Evolutionary conservation across 805 yeast species (phyloP), one percentile per base, ranked within the genome.

Genomic region (Schizosaccharomyces octosporus): DNA sequence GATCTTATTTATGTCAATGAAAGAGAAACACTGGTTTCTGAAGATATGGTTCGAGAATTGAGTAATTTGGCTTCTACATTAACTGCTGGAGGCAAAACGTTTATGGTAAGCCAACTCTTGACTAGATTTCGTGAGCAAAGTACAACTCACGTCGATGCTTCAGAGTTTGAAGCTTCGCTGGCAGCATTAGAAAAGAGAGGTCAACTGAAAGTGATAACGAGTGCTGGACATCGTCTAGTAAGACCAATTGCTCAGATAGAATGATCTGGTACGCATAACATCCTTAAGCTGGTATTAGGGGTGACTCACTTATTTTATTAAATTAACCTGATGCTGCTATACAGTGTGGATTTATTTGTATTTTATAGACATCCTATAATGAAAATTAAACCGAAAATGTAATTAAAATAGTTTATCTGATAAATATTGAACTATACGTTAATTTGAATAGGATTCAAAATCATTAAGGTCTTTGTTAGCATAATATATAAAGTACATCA

Each of bases 1-100:
- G 96, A 88, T 70, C 76, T 93, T 70, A 89, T 93, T 36, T 73
- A 93, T 97, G 0, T 98, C 97, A 59, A 88, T 89, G 59, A 85
- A 96, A 0, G 78, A 86, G 1, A 86, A 90, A 3, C 95, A 89
- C 71, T 78, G 95, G 71, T 78, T 81, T 66, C 70, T 83, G 69
- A 83, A 81, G 66, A 87, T 84, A 74, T 86, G 64, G 76, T 80
- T 15, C 79, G 81, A 63, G 85, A 80, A 64, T 74, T 88, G 4
- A 66, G 82, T 64, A 72, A 73, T 32, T 72, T 81, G 48, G 70
- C 87, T 15, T 81, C 79, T 19, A 24, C 58, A 21, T 6, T 61
- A 60, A 60, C 62, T 39, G 55, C 31, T n/a, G 61, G 54, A 5
- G 75, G 77, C 27, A 77, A 74, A 39, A 72, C 79, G 15, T 77